Base-by-base conservation (phyloP, 169 alveolate genomes). In the Eimeria brunetti region DNA sequence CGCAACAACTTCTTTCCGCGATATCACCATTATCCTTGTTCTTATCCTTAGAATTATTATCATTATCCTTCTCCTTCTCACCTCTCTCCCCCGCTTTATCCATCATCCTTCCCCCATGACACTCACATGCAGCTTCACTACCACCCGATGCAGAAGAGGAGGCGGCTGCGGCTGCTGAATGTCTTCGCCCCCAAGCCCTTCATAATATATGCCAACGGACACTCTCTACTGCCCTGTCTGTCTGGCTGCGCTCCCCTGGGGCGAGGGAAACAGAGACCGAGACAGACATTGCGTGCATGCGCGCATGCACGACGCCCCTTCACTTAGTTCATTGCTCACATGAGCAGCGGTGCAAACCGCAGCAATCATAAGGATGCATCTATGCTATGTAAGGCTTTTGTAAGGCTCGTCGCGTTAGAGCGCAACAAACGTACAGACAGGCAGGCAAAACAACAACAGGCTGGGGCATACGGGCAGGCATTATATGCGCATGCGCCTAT, bases 1-100 rank as follows among this genome's bases (percentile, higher is more conserved):
- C 88, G 88, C 88, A 78, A 75, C 85, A 38, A 78, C 62, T 78
- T 11, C 88, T 78, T 7, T 49, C 88, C 88, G 67, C 88, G 64
- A 46, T 49, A 46, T 33, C 51, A 71, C 38, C 76, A 1, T 9
- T 30, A 71, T n/a, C n/a, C n/a, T n/a, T n/a, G n/a, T n/a, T n/a
- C n/a, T n/a, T n/a, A n/a, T n/a, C n/a, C n/a, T n/a, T n/a, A n/a
- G n/a, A n/a, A n/a, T n/a, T n/a, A n/a, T n/a, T n/a, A n/a, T n/a
- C n/a, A n/a, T n/a, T n/a, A n/a, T n/a, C n/a, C n/a, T n/a, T n/a
- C n/a, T n/a, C n/a, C n/a, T n/a, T n/a, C n/a, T n/a, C n/a, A n/a
- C n/a, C 81, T 71, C 53, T 38, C 51, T n/a, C 81, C 53, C 81
- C 9, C 81, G 1, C 56, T 71, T 53, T 1, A 36, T 67, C 81